Evolutionary conservation across 768 basidiomycete genomes (phyloP).

Genomic region (Amanita fuliginea): DNA sequence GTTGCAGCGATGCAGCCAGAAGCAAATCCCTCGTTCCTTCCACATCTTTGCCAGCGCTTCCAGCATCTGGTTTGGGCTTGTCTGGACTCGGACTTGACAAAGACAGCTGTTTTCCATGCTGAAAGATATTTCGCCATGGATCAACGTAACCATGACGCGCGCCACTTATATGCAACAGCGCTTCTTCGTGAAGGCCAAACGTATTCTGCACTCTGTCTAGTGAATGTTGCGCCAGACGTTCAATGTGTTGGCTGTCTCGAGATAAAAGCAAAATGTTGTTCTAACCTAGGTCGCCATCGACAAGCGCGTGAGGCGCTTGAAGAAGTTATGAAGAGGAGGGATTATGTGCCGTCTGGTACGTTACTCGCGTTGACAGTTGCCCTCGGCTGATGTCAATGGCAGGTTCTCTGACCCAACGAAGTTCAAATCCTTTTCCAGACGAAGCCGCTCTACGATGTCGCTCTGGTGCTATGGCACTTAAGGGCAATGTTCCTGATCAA

Average conservation of each 20-base stretch:
- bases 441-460: constrained; percentile 68
- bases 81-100: constrained; percentile 69
- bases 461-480: constrained; percentile 65
- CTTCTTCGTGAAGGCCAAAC: constrained; percentile 62
- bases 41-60: constrained; percentile 58
- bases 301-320: constrained; percentile 69
- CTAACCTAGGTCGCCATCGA: constrained; percentile 58
- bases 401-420: constrained; percentile 23
- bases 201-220: constrained; percentile 64
- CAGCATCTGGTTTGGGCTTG: constrained; percentile 71
- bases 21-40: constrained; percentile 34
- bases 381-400: constrained; percentile 35
- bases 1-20: constrained; percentile 43
- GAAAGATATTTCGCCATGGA: constrained; percentile 74
- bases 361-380: constrained; percentile 10
- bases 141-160: constrained; percentile 63
- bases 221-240: constrained; percentile 48
- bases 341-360: constrained; percentile 49
- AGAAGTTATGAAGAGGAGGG: constrained; percentile 40
- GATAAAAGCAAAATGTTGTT: constrained; percentile 70
- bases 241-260: constrained; percentile 69
- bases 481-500: constrained; percentile 66
- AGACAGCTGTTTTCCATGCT: constrained; percentile 81
- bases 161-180: constrained; percentile 75
- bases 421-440: constrained; percentile 53